Evolutionary conservation across 345 rosid species (phyloP).

Genomic region (Eucalyptus cladocalyx): DNA sequence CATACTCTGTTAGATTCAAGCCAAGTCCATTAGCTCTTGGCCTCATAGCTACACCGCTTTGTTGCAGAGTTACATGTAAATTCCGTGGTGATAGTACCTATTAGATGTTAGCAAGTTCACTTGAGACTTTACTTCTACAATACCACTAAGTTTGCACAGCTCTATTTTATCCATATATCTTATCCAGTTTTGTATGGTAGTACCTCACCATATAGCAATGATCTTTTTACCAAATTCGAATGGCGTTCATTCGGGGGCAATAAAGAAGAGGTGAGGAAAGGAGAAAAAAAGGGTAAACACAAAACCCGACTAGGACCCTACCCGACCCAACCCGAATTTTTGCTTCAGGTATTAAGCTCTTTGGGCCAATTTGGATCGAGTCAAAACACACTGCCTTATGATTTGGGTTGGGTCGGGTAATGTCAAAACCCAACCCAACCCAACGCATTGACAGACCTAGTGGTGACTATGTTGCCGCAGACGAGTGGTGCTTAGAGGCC

Average conservation of each 20-base stretch:
- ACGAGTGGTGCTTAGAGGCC: too few relatives aligned
- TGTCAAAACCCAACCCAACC: too few relatives aligned
- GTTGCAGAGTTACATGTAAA: neutral
- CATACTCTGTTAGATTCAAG: neutral
- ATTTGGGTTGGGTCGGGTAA: too few relatives aligned
- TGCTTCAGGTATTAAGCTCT: rapidly evolving
- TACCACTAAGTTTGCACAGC: neutral
- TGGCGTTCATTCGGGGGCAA: neutral
- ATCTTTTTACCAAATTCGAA: neutral
- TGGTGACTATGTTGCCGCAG: too few relatives aligned
- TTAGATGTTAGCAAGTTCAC: neutral
- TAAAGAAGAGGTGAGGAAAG: too few relatives aligned
- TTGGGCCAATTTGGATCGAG: too few relatives aligned
- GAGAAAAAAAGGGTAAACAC: too few relatives aligned
- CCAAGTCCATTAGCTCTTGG: neutral
- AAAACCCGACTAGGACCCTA: too few relatives aligned
- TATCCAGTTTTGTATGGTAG: neutral
- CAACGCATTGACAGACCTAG: too few relatives aligned
- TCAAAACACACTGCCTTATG: too few relatives aligned
- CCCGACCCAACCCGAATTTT: too few relatives aligned
- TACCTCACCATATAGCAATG: neutral
- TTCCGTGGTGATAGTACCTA: neutral
- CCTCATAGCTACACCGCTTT: neutral
- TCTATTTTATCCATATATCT: neutral
- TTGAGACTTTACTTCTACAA: neutral